Conservation (phyloP, 164 flowering plant species). For the Sedum album region DNA sequence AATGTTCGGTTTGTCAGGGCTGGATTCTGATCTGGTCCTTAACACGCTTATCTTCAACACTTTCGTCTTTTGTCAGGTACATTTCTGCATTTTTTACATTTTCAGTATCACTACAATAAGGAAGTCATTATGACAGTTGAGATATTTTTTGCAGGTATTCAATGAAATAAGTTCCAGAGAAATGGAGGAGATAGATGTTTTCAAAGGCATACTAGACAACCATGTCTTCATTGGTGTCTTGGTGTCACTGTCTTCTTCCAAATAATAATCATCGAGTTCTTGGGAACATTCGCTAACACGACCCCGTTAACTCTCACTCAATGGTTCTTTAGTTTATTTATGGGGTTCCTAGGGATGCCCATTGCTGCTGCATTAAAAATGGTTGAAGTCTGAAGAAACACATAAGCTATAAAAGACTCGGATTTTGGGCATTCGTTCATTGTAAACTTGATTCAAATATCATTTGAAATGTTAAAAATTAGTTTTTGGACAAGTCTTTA, state of each 20-base stretch:
- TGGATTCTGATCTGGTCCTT: constrained; percentile 32
- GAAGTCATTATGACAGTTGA: background rate
- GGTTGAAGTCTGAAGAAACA: constrained; percentile 30
- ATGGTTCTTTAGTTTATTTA: constrained; percentile 37
- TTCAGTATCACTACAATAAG: background rate
- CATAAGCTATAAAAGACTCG: background rate
- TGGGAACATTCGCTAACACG: constrained; percentile 49
- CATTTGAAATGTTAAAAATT: too few species aligned
- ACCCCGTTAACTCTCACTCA: constrained; percentile 35
- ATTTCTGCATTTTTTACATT: background rate
- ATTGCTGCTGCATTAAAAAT: constrained; percentile 39
- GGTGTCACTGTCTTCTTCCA: constrained; percentile 36
- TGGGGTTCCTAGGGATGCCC: constrained; percentile 48
- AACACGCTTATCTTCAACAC: constrained; percentile 64
- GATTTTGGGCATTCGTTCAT: background rate
- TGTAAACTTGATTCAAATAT: background rate
- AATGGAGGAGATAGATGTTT: constrained; percentile 44
- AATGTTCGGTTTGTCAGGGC: constrained; percentile 33
- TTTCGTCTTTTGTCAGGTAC: constrained; percentile 68
- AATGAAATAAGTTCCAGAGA: constrained; percentile 56
- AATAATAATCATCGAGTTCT: constrained; percentile 40
- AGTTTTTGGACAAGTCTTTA: background rate
- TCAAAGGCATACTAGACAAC: constrained; percentile 42
- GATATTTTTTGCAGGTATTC: constrained; percentile 31
- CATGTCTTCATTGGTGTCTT: constrained; percentile 36